A percentile compares a stretch with the other conserved stretches of the same genome.
phyloP scores from a whole-genome alignment of 441 rosid species.

The Pelargonium exstipulatum region DNA sequence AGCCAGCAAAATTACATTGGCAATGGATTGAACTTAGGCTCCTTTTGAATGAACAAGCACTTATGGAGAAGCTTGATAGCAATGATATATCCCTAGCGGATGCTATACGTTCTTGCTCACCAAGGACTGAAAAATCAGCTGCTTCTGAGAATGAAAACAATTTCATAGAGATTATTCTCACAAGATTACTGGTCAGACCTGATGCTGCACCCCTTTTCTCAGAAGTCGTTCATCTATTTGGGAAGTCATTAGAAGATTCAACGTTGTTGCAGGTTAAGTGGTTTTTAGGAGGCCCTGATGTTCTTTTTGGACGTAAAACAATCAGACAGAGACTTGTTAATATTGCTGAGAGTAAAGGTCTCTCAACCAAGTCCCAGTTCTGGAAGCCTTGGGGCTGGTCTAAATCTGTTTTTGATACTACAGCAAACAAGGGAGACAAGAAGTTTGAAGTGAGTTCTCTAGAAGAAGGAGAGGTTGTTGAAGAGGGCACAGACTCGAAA shows the following conservation, averaged over 20 bases:
- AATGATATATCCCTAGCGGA: slow-evolving; percentile 66
- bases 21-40: slow-evolving; percentile 99
- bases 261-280: slow-evolving; percentile 88
- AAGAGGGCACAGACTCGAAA: slow-evolving; percentile 55
- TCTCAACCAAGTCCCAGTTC: slow-evolving; percentile 74
- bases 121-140: slow-evolving; percentile 56
- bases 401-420: slow-evolving; percentile 34
- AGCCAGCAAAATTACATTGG: slow-evolving; percentile 99
- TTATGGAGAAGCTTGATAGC: slow-evolving; percentile 73
- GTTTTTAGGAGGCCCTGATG: slow-evolving; percentile 86
- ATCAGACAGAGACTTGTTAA: slow-evolving; percentile 74
- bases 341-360: slow-evolving; percentile 70
- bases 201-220: slow-evolving; percentile 96
- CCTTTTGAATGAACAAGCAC: slow-evolving; percentile 93
- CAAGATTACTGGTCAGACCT: slow-evolving; percentile 96
- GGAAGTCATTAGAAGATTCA: slow-evolving; percentile 88
- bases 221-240: slow-evolving; percentile 91
- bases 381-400: slow-evolving; percentile 99
- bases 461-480: slow-evolving; percentile 94
- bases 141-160: slow-evolving; percentile 91
- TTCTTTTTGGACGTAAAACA: slow-evolving; percentile 86
- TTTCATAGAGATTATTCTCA: slow-evolving; percentile 78
- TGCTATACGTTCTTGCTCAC: slow-evolving; percentile 69
- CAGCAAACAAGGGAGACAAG: slow-evolving; percentile 47
- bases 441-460: slow-evolving; percentile 53